Evolutionary conservation across 306 rosid species (phyloP), one percentile per base, ranked within the genome.

Genomic region (Fragaria iinumae): DNA sequence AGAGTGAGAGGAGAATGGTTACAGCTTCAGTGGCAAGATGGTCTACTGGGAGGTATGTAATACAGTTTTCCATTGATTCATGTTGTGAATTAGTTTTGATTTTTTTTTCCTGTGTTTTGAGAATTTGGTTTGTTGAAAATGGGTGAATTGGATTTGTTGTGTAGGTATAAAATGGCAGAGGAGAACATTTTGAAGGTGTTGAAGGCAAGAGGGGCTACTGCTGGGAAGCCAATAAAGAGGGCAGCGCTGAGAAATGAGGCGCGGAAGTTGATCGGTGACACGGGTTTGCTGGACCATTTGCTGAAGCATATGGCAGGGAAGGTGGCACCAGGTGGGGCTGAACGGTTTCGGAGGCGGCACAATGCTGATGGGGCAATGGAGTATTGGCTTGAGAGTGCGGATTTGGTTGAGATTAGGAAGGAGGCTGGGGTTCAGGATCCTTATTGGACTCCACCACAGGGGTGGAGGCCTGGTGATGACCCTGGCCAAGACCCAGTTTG

Each of bases 291-390:
- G 1, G 99, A 92, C 81, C 99, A 95, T 82, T 82, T 95, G 84
- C 87, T 95, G 25, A 95, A 95, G 87, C 99, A 95, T 80, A 95
- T 95, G 97, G 93, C 97, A 5, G 99, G 99, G 34, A 92, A 87
- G 82, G 90, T 92, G 77, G 98, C 93, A 14, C 98, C 99, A 0
- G 97, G 96, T 1, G 98, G 96, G 59, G 63, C 25, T 9, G 92
- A 89, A 69, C 77, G 99, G 74, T 95, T 95, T 72, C 85, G 90
- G 36, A 83, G 98, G 62, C 82, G 97, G 12, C 97, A 92, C 85
- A 95, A 92, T 72, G 82, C 97, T 0, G 97, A 92, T 68, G 99
- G 99, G 1, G 92, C 93, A 17, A 95, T 95, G 99, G 99, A 95
- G 74, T 95, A 95, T 75, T 95, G 99, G 98, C 71, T 92, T 47